Evolutionary conservation across 208 protist species (phyloP), one percentile per base, ranked within the genome.

Genomic region (Leptomonas seymouri): DNA sequence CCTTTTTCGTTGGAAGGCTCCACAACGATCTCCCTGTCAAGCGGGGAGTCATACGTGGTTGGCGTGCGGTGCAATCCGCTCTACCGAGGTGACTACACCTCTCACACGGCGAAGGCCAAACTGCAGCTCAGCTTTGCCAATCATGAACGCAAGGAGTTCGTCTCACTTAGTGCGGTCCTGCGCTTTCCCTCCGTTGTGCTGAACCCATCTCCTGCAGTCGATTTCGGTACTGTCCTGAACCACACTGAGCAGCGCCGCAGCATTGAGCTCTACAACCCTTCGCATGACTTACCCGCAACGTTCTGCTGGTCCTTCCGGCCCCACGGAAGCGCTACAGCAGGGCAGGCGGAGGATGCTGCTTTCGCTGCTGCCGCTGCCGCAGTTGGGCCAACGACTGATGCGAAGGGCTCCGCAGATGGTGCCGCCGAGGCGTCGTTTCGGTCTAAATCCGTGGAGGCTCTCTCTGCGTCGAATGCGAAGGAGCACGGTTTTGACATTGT

Each of bases 141-240:
- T 50, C 97, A 99, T 76, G 78, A 96, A 11, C 81, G 91, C 54
- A 89, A 77, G 7, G 96, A 98, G 76, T 74, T 30, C 50, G 68
- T 99, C 8, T 63, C 56, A n/a, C 75, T 99, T 8, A 27, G 66
- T 1, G 98, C 83, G 12, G 70, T 80, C 18, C 75, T 99, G 49
- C 59, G 61, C 54, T 99, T 98, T 70, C 98, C 98, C 2, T 92
- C 87, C 63, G 56, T 99, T 14, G 57, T 45, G 28, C 65, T 98
- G 41, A 83, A 89, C 31, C 89, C 87, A 0, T 36, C 71, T 18
- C 51, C 57, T 25, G 51, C 39, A 25, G 28, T 98, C 46, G 92
- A 98, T 65, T 99, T 99, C 82, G 97, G 97, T 18, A 89, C 85
- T 45, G 84, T 99, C 51, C 70, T 99, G 51, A 87, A 89, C 53